Evolutionary conservation across 192 early-diverging fungal species (phyloP), one percentile per base, ranked within the genome.

Genomic region (Coemansia sp.): DNA sequence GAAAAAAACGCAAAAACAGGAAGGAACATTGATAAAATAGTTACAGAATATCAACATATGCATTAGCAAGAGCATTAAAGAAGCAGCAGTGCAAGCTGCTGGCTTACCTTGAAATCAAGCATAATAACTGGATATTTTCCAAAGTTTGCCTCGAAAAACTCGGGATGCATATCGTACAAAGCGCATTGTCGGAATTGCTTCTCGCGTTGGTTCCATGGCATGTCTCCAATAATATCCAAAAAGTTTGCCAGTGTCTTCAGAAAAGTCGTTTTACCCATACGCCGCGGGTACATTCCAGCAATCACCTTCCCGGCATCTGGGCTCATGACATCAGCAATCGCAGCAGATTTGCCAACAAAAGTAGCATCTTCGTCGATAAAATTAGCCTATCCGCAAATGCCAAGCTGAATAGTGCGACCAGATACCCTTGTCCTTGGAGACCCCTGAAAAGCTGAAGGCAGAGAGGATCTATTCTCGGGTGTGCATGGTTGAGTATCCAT

Each of bases 61-160:
- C 12, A 8, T 25, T 12, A 49, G 39, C 4, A 33, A 29, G 23
- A 3, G 8, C 29, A 58, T 33, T 13, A 31, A 18, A 58, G n/a
- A n/a, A n/a, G n/a, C n/a, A n/a, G n/a, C n/a, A n/a, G n/a, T n/a
- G n/a, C 39, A 42, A 42, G 15, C 39, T 13, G 39, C n/a, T n/a
- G 15, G 39, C 58, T 42, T 59, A 59, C 58, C 58, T 59, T 59
- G 13, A 59, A 16, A 43, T 59, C 58, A 7, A 59, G 58, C 37
- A 59, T 40, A 1, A 59, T 21, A 16, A 59, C 58, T 7, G 58
- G 58, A 28, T 59, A 59, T 31, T 43, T 59, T 15, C n/a, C 58
- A 59, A 59, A 59, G 25, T 59, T 59, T 42, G 16, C n/a, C 2
- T 42, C 37, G 16, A 59, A 59, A 21, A 59, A 59, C 8, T 59